Evolutionary conservation across 371 early-diverging fungal genomes (phyloP).

Genomic region (Saksenaea oblongispora): DNA sequence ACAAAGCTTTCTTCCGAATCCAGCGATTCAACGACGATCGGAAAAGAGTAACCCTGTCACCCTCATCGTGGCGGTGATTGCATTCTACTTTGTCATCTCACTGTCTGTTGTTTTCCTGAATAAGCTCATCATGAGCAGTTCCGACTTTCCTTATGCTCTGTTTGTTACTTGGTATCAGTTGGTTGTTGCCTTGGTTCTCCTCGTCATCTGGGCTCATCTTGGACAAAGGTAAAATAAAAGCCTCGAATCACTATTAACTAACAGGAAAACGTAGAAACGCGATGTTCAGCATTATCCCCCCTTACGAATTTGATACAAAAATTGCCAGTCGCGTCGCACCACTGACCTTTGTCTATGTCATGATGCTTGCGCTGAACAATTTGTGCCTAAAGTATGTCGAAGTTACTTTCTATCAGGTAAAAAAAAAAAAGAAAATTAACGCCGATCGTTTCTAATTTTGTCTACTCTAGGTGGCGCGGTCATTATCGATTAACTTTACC

Average conservation of each 20-base stretch:
- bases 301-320: slow-evolving; percentile 61
- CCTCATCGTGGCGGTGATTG: slow-evolving; percentile 58
- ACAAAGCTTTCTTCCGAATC: slow-evolving; percentile 58
- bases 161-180: slow-evolving; percentile 75
- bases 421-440: background rate
- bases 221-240: slow-evolving; percentile 55
- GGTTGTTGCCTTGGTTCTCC: slow-evolving; percentile 61
- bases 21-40: slow-evolving; percentile 39
- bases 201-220: slow-evolving; percentile 60
- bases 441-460: background rate
- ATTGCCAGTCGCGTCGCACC: slow-evolving; percentile 65
- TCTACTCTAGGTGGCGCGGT: slow-evolving; percentile 60
- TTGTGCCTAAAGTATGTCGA: slow-evolving; percentile 71
- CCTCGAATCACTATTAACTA: background rate
- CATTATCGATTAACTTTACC: slow-evolving; percentile 73
- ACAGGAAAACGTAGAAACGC: slow-evolving; percentile 34
- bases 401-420: slow-evolving; percentile 74
- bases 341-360: slow-evolving; percentile 69
- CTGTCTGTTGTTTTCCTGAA: slow-evolving; percentile 77
- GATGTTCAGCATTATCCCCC: slow-evolving; percentile 68
- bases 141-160: slow-evolving; percentile 70
- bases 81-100: slow-evolving; percentile 71
- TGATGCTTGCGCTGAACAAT: slow-evolving; percentile 74
- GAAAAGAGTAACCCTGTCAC: slow-evolving; percentile 51
- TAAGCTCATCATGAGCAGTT: slow-evolving; percentile 69